Base-by-base conservation (phyloP, 352 stramenopile species). In the Phytophthora niederhauseri region DNA sequence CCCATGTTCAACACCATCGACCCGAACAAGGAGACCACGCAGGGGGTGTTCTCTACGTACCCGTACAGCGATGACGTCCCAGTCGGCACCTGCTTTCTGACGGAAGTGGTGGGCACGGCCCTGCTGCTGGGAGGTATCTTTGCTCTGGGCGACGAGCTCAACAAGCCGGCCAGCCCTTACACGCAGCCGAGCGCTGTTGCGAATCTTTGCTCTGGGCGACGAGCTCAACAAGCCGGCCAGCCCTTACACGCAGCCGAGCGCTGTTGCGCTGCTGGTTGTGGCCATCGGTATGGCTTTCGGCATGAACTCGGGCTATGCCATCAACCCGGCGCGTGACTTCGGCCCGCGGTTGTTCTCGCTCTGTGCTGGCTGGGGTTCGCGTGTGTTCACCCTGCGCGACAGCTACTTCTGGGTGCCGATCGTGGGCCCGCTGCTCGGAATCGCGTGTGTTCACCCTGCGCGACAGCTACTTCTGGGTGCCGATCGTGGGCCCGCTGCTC, bases 281-380 rank as follows among this genome's bases (percentile, higher is more conserved):
- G 80, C 60, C 1, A 79, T 90, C 26, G 78, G 82, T n/a, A 90
- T 89, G 74, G 73, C 76, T 15, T 89, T 90, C 55, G 80, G 82
- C 48, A 79, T 80, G 57, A 90, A 87, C 68, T 83, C 82, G 1
- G 78, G 82, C 49, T 90, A 84, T 58, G 82, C 82, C 0, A 63
- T 90, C 41, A 90, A 90, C 67, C 81, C 77, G 6, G 77, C 77
- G 2, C 68, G 73, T 20, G 77, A 85, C 66, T 80, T 85, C 36
- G 74, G 68, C 22, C 72, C 72, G 24, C 71, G 77, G 3, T 20
- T 85, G 3, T 78, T 86, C 28, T 68, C 76, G 22, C 36, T 66
- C 0, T 61, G 71, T 24, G 78, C 76, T 19, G 78, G 78, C 41
- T 84, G 73, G 70, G 78, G 73, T 14, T 69, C 62, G 14, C 61